Conservation (phyloP, 306 rosid genomes). For the Trifolium repens region DNA sequence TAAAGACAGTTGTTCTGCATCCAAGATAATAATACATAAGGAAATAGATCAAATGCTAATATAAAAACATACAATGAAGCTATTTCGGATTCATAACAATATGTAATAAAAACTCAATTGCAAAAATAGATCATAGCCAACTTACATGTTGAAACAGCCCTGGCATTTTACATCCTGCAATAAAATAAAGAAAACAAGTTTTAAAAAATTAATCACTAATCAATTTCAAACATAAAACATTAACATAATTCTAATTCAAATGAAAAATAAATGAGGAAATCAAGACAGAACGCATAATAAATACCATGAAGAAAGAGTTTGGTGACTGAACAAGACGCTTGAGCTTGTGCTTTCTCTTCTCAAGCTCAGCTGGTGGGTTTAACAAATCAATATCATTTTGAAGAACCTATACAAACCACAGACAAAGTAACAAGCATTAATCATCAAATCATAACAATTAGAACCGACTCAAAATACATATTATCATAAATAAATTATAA, state of each 20-base stretch:
- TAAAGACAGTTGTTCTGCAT: slow-evolving; percentile 61
- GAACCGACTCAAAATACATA: background rate
- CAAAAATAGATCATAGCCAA: background rate
- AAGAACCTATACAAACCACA: slow-evolving; percentile 48
- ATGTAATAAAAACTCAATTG: background rate
- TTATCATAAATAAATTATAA: background rate
- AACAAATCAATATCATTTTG: slow-evolving; percentile 62
- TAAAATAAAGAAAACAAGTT: background rate
- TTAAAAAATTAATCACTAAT: background rate
- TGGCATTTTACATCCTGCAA: slow-evolving; percentile 64
- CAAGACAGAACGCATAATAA: background rate
- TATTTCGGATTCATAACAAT: background rate
- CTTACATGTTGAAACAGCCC: slow-evolving; percentile 67
- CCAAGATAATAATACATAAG: background rate
- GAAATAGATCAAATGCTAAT: background rate
- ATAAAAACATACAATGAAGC: background rate
- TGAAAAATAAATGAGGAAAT: background rate
- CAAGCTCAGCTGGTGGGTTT: slow-evolving; percentile 57
- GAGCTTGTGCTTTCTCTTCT: slow-evolving; percentile 62
- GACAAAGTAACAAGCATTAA: background rate
- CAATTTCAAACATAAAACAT: background rate
- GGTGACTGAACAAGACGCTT: slow-evolving; percentile 62
- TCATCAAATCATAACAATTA: background rate
- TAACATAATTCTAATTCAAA: background rate
- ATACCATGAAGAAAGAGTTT: slow-evolving; percentile 65